Base-by-base conservation (phyloP, 495 filamentous ascomycete species). In the Tuber indicum region DNA sequence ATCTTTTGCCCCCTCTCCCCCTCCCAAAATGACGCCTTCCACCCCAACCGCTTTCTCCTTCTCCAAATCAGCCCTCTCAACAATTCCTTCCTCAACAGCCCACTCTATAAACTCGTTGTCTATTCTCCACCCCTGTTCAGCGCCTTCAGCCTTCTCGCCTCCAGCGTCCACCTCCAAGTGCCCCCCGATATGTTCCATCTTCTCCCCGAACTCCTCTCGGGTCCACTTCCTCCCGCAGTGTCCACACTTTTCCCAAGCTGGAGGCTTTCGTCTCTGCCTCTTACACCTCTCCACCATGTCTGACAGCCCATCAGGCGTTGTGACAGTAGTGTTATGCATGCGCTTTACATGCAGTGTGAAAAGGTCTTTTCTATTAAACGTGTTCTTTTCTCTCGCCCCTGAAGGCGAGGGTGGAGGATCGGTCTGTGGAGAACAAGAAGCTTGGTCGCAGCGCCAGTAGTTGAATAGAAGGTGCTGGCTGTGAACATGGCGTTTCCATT, bases 351-450 rank as follows among this genome's bases (percentile, higher is more conserved):
- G 94, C 79, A 96, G 94, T 0, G 91, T 94, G 87, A 94, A 96
- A 41, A 97, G 89, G 78, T 97, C 93, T 83, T 96, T 97, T 82
- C 93, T 91, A 84, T 96, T 96, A 86, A 96, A 96, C 83, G 93
- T 90, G 77, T 92, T 90, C 46, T 84, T 79, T 72, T 79, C 78
- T 52, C 87, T 83, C 73, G 85, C 88, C 58, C 58, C 58, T 6
- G 26, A 66, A 7, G 58, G 58, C 6, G 58, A 66, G 58, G 58
- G 58, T 66, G 58, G 58, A 17, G 58, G 58, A 19, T 66, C 58
- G 26, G 26, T 36, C 16, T 66, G 58, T 36, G 58, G 58, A 17
- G 58, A 66, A 84, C 92, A 93, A 14, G 85, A 83, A 74, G 88
- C 91, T 46, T 92, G 87, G 74, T 92, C 88, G 85, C 94, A 98